Evolutionary conservation across 306 rosid genomes (phyloP).

Genomic region (Purshia tridentata): DNA sequence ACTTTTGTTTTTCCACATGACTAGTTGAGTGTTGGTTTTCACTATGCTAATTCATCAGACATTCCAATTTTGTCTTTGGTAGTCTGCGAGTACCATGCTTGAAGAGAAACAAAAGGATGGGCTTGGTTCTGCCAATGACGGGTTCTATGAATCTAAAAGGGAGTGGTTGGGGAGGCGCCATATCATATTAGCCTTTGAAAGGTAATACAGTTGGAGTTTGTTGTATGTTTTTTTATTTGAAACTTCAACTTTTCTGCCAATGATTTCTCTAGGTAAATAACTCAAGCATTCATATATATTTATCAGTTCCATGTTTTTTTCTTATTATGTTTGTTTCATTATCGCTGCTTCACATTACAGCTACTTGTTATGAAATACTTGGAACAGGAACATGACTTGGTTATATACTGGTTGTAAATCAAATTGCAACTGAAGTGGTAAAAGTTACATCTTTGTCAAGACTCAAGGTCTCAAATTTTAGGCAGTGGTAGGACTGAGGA

Average conservation of each 20-base stretch:
- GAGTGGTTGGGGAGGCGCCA: slow-evolving; percentile 96
- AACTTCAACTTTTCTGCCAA: background rate
- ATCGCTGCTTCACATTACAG: background rate
- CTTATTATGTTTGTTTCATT: background rate
- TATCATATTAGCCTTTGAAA: slow-evolving; percentile 84
- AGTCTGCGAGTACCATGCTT: slow-evolving; percentile 77
- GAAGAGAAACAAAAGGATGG: slow-evolving; percentile 89
- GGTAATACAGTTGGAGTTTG: slow-evolving; percentile 42
- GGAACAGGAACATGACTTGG: background rate
- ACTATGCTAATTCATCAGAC: slow-evolving; percentile 9
- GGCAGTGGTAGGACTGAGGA: too few relatives aligned
- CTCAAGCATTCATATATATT: background rate
- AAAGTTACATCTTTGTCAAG: too few relatives aligned
- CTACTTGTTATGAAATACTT: background rate
- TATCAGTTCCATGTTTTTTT: background rate
- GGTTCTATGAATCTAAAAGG: slow-evolving; percentile 93
- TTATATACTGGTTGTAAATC: too few relatives aligned
- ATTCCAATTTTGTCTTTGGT: slow-evolving; percentile 27
- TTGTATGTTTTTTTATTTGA: slow-evolving; percentile 14
- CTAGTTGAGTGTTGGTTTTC: slow-evolving; percentile 16
- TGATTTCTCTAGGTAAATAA: background rate
- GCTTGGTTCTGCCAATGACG: slow-evolving; percentile 77
- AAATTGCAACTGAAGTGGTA: too few relatives aligned
- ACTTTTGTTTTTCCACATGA: slow-evolving; percentile 28
- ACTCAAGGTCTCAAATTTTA: too few relatives aligned